Conservation (phyloP, 139 green algal species). For the Closterium sp. region DNA sequence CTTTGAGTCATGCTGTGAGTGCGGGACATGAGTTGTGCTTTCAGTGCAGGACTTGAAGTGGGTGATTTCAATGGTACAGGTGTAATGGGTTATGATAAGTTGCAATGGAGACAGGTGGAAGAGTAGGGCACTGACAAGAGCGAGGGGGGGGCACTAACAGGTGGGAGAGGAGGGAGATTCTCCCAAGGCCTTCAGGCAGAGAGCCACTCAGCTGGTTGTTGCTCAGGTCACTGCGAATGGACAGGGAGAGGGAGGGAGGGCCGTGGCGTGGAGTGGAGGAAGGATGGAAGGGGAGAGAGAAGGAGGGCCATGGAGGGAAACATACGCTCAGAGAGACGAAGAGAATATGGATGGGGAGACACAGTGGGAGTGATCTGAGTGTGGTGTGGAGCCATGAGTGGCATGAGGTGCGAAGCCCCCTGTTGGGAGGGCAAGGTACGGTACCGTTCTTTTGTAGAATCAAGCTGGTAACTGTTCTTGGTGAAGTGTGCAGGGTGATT, state of each 20-base stretch:
- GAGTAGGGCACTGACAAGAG: background rate
- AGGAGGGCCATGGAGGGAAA: background rate
- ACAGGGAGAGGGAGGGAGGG: background rate
- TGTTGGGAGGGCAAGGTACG: no score
- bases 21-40: no score
- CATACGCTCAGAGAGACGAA: background rate
- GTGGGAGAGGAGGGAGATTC: background rate
- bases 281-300: no score
- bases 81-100: background rate
- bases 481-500: no score
- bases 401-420: no score
- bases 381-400: no score
- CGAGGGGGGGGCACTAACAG: background rate
- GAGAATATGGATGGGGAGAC: background rate
- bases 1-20: no score
- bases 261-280: background rate
- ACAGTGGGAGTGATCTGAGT: no score
- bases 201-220: background rate
- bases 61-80: background rate
- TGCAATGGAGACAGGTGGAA: background rate
- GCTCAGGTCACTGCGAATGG: background rate
- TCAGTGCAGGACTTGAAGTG: no score
- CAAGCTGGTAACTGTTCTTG: no score
- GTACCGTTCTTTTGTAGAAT: no score
- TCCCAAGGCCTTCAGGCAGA: background rate